Conservation (phyloP, 306 rosid genomes). For the Vigna radiata region DNA sequence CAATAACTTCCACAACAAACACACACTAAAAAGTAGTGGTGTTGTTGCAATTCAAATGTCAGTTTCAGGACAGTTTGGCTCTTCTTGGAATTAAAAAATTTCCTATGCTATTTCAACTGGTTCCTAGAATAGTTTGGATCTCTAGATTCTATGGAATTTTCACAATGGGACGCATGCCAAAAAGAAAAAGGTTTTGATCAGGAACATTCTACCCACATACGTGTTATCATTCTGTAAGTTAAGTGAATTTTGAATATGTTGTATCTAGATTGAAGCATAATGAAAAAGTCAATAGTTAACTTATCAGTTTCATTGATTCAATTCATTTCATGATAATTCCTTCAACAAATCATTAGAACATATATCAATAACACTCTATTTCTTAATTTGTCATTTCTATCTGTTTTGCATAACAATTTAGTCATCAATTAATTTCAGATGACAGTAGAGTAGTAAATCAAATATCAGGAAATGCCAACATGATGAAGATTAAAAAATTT, state of each 20-base stretch:
- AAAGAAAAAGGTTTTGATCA: background rate
- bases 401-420: background rate
- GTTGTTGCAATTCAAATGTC: background rate
- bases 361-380: background rate
- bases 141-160: background rate
- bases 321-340: background rate
- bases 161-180: background rate
- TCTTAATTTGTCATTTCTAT: background rate
- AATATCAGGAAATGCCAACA: constrained; percentile 12
- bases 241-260: background rate
- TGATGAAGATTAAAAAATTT: constrained; percentile 9
- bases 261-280: background rate
- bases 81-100: background rate
- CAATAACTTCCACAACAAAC: background rate
- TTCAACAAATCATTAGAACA: background rate
- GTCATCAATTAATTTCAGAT: constrained; percentile 11
- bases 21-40: background rate
- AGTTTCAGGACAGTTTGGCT: background rate
- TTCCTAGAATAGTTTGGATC: background rate
- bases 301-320: background rate
- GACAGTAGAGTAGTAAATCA: constrained; percentile 1
- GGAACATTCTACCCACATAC: background rate
- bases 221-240: background rate
- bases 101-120: background rate
- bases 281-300: too few species aligned